phyloP scores from a whole-genome alignment of 495 filamentous ascomycete species.

The Aspergillus kassunensis region DNA sequence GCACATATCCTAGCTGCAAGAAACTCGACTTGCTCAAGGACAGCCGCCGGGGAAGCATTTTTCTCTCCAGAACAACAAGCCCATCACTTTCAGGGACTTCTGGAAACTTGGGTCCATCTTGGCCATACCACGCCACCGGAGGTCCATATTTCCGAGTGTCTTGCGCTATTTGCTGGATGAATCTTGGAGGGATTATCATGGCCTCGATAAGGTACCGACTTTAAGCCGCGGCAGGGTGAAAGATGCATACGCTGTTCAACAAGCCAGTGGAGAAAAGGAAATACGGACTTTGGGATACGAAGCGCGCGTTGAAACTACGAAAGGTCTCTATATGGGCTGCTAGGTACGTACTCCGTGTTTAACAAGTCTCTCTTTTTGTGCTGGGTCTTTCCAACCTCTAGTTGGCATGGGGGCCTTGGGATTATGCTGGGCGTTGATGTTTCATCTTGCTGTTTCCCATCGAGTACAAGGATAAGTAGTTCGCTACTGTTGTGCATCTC shows the following conservation, averaged over 20 bases:
- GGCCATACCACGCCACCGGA: slow-evolving; percentile 51
- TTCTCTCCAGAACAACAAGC: slow-evolving; percentile 64
- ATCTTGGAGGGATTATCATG: slow-evolving; percentile 50
- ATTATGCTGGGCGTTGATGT: slow-evolving; percentile 37
- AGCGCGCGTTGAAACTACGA: slow-evolving; percentile 51
- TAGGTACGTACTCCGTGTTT: slow-evolving; percentile 28
- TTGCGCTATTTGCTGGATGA: slow-evolving; percentile 49
- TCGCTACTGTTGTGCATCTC: neutral
- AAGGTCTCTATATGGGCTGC: slow-evolving; percentile 51
- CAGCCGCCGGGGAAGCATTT: slow-evolving; percentile 58
- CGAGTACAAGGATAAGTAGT: neutral
- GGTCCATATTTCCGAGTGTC: slow-evolving; percentile 45
- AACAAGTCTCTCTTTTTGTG: neutral
- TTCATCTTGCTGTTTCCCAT: slow-evolving; percentile 9
- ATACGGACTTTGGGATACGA: slow-evolving; percentile 54
- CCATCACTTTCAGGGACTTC: slow-evolving; percentile 57
- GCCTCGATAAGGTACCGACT: slow-evolving; percentile 44
- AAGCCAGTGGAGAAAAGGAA: slow-evolving; percentile 56
- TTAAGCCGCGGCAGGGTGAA: slow-evolving; percentile 53
- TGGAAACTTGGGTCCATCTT: slow-evolving; percentile 60
- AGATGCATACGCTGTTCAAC: slow-evolving; percentile 51
- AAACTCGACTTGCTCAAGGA: slow-evolving; percentile 51
- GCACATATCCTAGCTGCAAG: slow-evolving; percentile 60
- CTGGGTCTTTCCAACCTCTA: neutral
- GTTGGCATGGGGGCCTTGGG: slow-evolving; percentile 20